phyloP scores from a whole-genome alignment of 2,329 filamentous ascomycete species.

The Seiridium unicorne region DNA sequence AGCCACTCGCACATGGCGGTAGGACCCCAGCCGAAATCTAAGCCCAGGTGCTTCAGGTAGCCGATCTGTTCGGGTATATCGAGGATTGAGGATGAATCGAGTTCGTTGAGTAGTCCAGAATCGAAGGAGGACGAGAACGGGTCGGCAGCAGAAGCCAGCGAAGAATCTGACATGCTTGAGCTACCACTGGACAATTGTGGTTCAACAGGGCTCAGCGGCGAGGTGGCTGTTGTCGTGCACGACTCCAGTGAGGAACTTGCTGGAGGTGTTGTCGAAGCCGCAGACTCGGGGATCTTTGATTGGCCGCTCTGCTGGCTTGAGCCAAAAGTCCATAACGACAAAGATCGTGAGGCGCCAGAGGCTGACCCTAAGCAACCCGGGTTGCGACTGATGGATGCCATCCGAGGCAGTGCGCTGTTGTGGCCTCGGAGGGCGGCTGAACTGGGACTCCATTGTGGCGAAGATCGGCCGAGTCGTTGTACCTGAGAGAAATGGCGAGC shows the following conservation, averaged over 20 bases:
- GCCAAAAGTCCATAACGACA: conserved; percentile 30
- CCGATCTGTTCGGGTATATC: conserved; percentile 74
- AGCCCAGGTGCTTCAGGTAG: conserved; percentile 76
- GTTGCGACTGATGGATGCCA: conserved; percentile 13
- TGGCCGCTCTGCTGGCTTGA: conserved; percentile 18
- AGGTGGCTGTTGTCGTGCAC: background rate
- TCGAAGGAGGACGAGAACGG: conserved; percentile 18
- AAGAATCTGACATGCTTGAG: conserved; percentile 12
- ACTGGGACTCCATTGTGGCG: conserved; percentile 6
- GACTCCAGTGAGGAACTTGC: background rate
- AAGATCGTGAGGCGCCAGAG: conserved; percentile 25
- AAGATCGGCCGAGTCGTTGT: conserved; percentile 8
- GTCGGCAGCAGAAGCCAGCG: background rate
- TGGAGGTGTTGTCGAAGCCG: conserved; percentile 11
- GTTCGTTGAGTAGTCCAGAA: conserved; percentile 27
- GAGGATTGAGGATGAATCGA: conserved; percentile 44
- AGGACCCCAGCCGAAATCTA: conserved; percentile 85
- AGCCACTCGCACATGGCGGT: conserved; percentile 71
- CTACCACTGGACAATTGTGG: background rate
- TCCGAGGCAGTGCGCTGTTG: conserved; percentile 14
- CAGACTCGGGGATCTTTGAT: conserved; percentile 8
- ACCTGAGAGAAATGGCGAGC: conserved; percentile 13
- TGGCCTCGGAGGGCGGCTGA: conserved; percentile 10
- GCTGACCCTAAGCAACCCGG: conserved; percentile 8
- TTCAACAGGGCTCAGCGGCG: background rate